Conservation (phyloP, 108 stramenopile genomes). For the Aurantiochytrium sp. region DNA sequence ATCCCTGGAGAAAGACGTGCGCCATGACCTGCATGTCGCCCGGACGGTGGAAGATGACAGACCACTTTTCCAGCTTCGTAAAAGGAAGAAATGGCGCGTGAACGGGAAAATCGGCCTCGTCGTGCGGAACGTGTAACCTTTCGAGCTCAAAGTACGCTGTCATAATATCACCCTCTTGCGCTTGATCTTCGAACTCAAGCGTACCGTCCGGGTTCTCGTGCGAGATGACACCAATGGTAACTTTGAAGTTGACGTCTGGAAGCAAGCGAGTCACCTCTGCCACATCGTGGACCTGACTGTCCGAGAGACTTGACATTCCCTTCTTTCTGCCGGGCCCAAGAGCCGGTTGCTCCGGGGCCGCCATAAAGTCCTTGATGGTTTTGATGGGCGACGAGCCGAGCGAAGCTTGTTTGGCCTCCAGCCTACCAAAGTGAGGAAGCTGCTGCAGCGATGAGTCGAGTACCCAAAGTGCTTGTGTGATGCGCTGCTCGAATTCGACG, state of each 20-base stretch:
- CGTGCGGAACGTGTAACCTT: background rate
- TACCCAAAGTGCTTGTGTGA: background rate
- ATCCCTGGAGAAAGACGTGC: background rate
- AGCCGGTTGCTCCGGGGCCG: background rate
- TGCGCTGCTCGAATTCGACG: conserved; percentile 4
- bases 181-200: background rate
- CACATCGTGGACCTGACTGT: background rate
- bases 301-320: background rate
- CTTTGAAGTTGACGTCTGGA: conserved; percentile 17
- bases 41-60: background rate
- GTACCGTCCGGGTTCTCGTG: conserved; percentile 6
- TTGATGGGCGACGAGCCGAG: background rate
- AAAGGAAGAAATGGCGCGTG: conserved; percentile 23
- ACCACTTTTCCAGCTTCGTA: background rate
- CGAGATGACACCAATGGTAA: background rate
- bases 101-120: background rate
- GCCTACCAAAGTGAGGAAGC: background rate
- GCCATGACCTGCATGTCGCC: background rate
- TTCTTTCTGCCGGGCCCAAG: background rate
- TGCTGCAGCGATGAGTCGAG: conserved; percentile 12
- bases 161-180: background rate
- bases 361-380: background rate
- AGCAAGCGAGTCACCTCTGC: background rate
- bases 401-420: background rate
- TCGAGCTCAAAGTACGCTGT: background rate